Evolutionary conservation across 192 early-diverging fungal genomes (phyloP), one percentile per base, ranked within the genome.

Genomic region (Coemansia sp.): DNA sequence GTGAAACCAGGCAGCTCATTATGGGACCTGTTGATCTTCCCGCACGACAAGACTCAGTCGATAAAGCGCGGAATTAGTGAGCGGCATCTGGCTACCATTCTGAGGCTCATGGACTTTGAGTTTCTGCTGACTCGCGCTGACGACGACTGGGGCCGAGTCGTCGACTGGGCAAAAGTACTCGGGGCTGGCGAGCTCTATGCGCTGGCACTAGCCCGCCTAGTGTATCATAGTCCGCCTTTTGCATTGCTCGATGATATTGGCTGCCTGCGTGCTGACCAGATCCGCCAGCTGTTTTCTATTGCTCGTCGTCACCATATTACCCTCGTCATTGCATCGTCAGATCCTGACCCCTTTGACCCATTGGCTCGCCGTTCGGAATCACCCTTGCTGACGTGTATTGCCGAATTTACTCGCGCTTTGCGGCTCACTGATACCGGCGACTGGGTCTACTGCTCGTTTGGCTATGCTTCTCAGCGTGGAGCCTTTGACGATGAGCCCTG

Each of bases 1-100:
- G 53, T 82, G 18, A 61, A 67, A 2, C 43, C 75, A 0, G 74
- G 74, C 71, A 78, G 80, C 72, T 74, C 80, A 34, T 66, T 82
- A 46, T 82, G 80, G 80, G 80, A 82, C 34, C 57, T 71, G 62
- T 47, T 82, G 49, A 70, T 82, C 0, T 82, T 82, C 20, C 80
- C 80, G 33, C 75, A 82, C 66, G 80, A 74, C 72, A 82, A 82
- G 53, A 39, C 69, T 11, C 68, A 69, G 72, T 77, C 75, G 57
- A 40, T 73, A 9, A 53, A 66, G 36, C 75, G 75, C 29, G 75
- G 75, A 40, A 50, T 82, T 11, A 63, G 64, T 24, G 80, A 82
- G 63, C 75, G 67, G 12, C 69, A 82, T 34, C 62, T 82, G 69
- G 60, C 49, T 1, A 71, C 75, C 52, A 24, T 82, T 11, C 68